Base-by-base conservation (phyloP, 2,329 filamentous ascomycete genomes). In the Zymoseptoria brevis region DNA sequence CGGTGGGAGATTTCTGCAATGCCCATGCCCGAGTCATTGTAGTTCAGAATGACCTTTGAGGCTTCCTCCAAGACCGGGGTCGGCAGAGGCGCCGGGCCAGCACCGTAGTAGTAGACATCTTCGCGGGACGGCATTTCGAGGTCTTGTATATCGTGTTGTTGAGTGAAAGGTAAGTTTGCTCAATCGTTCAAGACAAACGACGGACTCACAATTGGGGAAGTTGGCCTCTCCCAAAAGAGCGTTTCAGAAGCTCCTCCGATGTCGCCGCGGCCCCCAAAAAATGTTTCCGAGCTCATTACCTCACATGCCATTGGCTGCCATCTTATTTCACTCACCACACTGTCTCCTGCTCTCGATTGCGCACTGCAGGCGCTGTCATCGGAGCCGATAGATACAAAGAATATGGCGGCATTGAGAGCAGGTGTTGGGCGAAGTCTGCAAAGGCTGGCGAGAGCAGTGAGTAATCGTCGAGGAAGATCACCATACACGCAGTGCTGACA, bases 1-100 rank as follows among this genome's bases (percentile, higher is more conserved):
- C 93, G 89, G 74, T 97, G 93, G 8, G 88, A 93, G 73, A 95
- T 90, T 75, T 97, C 93, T 63, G 89, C 90, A 50, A 96, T 82
- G 56, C 91, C 91, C 57, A 96, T 81, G 59, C 93, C 93, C 48
- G 85, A 89, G 72, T 83, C 80, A 53, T 93, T 80, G 79, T 85
- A 96, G 79, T 96, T 88, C 64, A 96, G 75, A 4, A 97, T 85
- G 1, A 89, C 88, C 71, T 84, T 74, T 1, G 90, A 85, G 55
- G 90, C 91, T 51, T 80, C 81, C 74, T 94, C 85, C 54, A 96
- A 83, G 21, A 96, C 89, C 3, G 83, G 76, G 11, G 89, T 95
- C 22, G 92, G 92, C 19, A 97, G 81, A 30, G 85, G 80, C n/a
- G 93, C 91, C 54, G 93, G 93, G 63, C 93, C 93, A 56, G 93